A percentile compares a stretch with the other conserved stretches of the same genome.
These are phyloP conservation scores for Boletus reticulatus DNA, from an alignment of 768 basidiomycete species.

Conservation along the genomic window DNA sequence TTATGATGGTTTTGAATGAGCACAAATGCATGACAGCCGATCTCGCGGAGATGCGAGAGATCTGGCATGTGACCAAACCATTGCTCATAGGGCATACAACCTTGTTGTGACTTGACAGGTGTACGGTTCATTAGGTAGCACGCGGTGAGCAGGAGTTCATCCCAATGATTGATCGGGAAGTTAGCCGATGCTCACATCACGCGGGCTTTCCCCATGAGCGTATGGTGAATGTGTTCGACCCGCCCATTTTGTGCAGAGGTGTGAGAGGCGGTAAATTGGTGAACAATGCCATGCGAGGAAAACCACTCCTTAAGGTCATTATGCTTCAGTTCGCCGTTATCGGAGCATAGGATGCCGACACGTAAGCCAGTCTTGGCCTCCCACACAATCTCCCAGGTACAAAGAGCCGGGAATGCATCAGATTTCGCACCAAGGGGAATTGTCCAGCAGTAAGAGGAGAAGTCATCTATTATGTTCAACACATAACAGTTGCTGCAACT, in stretches of 20 bases:
- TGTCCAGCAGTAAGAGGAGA: background rate
- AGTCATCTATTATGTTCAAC: no score
- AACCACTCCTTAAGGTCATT: background rate
- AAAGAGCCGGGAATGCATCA: background rate
- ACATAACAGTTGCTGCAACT: background rate
- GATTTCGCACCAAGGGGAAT: background rate
- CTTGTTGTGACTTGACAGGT: background rate
- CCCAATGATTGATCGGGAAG: background rate
- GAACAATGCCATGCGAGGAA: background rate
- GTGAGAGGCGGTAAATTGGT: background rate
- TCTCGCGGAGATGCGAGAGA: background rate
- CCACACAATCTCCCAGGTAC: background rate
- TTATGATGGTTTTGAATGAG: background rate
- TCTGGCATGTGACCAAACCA: background rate
- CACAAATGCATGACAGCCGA: background rate
- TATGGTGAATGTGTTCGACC: background rate
- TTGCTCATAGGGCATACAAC: background rate
- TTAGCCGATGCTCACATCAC: background rate
- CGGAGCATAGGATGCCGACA: background rate
- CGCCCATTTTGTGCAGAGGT: background rate
- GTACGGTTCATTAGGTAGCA: background rate
- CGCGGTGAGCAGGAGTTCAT: background rate
- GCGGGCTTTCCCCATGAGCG: background rate
- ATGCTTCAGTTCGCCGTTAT: background rate
- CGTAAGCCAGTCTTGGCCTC: background rate